A percentile compares a stretch with the other conserved stretches of the same genome.
Conservation (phyloP, 345 rosid genomes). For the Melaleuca quinquenervia region DNA sequence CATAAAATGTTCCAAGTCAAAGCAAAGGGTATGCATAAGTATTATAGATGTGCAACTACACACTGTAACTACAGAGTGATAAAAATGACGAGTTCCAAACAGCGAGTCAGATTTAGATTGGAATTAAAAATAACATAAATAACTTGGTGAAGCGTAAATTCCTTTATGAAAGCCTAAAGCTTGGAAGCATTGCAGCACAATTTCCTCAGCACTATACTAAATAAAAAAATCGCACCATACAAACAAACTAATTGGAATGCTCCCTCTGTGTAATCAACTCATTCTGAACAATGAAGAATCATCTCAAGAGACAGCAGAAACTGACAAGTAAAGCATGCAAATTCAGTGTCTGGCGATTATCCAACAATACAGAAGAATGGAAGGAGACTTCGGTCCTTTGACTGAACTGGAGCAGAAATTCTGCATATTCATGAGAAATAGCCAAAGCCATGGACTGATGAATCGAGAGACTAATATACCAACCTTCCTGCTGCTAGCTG, state of each 20-base stretch:
- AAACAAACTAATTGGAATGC: neutral
- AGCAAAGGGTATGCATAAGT: neutral
- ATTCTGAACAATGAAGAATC: neutral
- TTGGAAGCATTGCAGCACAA: neutral
- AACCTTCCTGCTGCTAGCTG: conserved; percentile 56
- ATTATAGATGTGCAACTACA: neutral
- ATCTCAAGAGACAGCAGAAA: neutral
- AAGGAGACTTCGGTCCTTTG: neutral
- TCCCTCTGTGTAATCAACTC: neutral
- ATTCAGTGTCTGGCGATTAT: neutral
- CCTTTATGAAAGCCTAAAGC: neutral
- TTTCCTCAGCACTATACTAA: neutral
- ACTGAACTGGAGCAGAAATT: neutral
- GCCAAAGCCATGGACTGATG: neutral
- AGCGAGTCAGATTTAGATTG: neutral
- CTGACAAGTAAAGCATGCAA: neutral
- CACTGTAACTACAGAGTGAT: neutral
- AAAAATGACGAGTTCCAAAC: neutral
- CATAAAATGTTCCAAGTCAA: neutral
- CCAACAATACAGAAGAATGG: neutral
- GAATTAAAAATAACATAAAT: neutral
- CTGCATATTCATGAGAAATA: neutral
- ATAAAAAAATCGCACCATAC: neutral
- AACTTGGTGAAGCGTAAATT: neutral
- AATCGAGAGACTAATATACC: neutral